Conservation (phyloP, 345 rosid genomes). For the Hevea brasiliensis region DNA sequence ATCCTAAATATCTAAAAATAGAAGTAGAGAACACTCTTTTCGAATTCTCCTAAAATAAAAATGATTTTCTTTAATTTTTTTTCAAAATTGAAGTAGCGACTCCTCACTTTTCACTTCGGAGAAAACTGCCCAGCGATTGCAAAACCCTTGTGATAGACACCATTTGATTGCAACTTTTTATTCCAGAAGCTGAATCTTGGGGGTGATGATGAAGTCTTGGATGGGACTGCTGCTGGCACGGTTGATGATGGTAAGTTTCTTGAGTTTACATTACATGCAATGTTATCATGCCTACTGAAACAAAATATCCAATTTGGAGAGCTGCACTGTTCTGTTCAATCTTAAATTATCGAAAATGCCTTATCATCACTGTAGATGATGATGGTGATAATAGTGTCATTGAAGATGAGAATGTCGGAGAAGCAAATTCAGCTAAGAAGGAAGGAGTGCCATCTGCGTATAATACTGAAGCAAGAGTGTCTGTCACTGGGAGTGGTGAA, state of each 20-base stretch:
- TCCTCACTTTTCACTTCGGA: too few species aligned
- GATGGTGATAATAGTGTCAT: slow-evolving; percentile 21
- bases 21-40: too few species aligned
- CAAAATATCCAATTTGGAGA: too few species aligned
- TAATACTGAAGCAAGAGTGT: neutral
- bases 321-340: too few species aligned
- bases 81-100: too few species aligned
- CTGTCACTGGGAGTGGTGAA: slow-evolving; percentile 16
- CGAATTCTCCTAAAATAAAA: too few species aligned
- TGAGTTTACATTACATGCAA: neutral
- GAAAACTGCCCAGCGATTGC: too few species aligned
- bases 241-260: slow-evolving; percentile 34
- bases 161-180: neutral
- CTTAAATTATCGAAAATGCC: neutral
- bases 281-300: neutral
- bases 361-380: slow-evolving; percentile 25
- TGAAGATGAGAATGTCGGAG: slow-evolving; percentile 34
- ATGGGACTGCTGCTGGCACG: slow-evolving; percentile 8
- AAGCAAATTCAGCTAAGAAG: slow-evolving; percentile 3
- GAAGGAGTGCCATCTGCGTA: neutral
- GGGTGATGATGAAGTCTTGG: slow-evolving; percentile 20
- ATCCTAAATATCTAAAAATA: too few species aligned
- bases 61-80: too few species aligned
- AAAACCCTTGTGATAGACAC: too few species aligned
- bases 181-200: slow-evolving; percentile 33